Base-by-base conservation (phyloP, 179 eudicot genomes). In the Silene coronaria region DNA sequence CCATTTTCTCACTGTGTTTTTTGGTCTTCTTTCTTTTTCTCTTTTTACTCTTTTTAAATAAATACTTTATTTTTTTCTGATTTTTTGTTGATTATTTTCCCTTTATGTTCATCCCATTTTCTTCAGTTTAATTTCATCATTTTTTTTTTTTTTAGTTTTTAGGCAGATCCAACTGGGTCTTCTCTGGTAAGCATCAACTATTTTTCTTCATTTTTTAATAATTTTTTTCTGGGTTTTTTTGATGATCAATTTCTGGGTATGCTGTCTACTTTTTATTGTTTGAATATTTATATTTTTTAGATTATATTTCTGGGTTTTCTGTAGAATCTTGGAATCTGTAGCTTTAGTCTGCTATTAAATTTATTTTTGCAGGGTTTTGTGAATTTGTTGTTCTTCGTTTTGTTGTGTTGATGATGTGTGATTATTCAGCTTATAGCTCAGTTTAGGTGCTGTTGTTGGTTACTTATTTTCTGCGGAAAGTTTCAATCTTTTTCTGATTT, bases 111-210 rank as follows among this genome's bases (percentile, higher is more conserved):
- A 51, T 24, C 17, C 53, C 11, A 24, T 38, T 58, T 46, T 26
- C 38, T 19, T 67, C 68, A 67, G 30, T 68, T 75, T 67, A 38
- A 77, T 38, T 74, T 77, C 67, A 14, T 45, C 53, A 12, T 19
- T 45, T 62, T 71, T 45, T 23, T 19, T 45, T 62, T 71, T 45
- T 23, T 38, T 61, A 42, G 34, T 78, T 58, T 67, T 7, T 53
- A 70, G 75, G 79, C 81, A 75, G 87, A 84, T 84, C 87, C 80
- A 77, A 80, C 75, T 79, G 67, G 78, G 72, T 76, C 70, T 83
- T 81, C 73, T 76, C 84, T 32, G 82, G 88, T 86, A 76, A 26
- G 63, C 63, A 51, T 21, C 72, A 17, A 51, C 62, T 75, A 22
- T 14, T 62, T 36, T 45, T 19, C 59, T 61, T 6, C 60, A 11